Evolutionary conservation across 345 rosid genomes (phyloP), one percentile per base, ranked within the genome.

Genomic region (Iberis pinnata): DNA sequence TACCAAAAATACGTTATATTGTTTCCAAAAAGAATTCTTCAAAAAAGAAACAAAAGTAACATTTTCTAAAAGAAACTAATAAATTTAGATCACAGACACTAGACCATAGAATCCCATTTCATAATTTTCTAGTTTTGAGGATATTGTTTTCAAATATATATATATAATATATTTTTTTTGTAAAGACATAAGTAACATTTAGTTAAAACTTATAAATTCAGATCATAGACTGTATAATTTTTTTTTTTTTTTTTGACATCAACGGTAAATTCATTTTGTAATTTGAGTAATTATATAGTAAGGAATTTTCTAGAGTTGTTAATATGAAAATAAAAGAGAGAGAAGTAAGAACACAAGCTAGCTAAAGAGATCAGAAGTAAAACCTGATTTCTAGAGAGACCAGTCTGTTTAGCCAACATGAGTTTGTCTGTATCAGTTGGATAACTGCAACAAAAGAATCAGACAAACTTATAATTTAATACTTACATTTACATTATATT

Each of bases 401-500:
- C 96, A 0, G 96, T 84, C 73, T 88, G 94, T 49, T 88, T 84
- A 22, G 96, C 94, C 80, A 88, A 68, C 90, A 80, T 80, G 54
- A 80, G 64, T 75, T 88, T 88, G 76, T 88, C 96, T 8, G 86
- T 80, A 70, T 88, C 96, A 32, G 94, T 82, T 18, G 96, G 96
- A 71, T 88, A 88, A 41, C 96, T 88, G 76, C 44, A 65, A 68
- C 56, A 69, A 58, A 32, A 52, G 61, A 52, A 58, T 43, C 60
- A 43, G 39, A 43, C 47, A 43, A 49, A 32, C 29, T 4, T 36
- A 58, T 17, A 43, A 43, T 18, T 42, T 56, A 43, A 51, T 51
- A 26, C 4, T 26, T 26, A 26, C 29, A 26, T 26, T 4, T 26
- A 29, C 33, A 29, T 5, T 29, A 29, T 29, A 29, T 29, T 6